Evolutionary conservation across 2,329 filamentous ascomycete genomes (phyloP).

Genomic region (Arthrobotrys conoides): DNA sequence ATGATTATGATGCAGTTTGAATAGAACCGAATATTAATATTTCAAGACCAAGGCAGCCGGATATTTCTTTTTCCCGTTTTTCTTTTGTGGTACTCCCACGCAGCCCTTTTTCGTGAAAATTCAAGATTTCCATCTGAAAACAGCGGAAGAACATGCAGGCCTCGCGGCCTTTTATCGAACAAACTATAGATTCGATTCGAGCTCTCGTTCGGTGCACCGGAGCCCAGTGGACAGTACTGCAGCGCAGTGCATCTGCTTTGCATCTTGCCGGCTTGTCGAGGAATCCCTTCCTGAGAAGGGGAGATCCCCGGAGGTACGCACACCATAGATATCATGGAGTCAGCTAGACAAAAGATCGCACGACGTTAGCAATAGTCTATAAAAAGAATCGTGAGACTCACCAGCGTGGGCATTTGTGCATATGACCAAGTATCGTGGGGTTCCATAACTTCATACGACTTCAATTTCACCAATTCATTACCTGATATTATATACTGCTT

Average conservation of each 20-base stretch:
- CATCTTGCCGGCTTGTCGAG: conserved; percentile 58
- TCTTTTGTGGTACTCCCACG: not conserved
- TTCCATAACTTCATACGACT: conserved; percentile 28
- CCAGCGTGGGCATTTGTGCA: conserved; percentile 25
- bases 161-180: conserved; percentile 22
- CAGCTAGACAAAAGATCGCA: conserved; percentile 1
- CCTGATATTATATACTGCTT: conserved; percentile 45
- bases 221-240: conserved; percentile 34
- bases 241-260: conserved; percentile 39
- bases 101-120: conserved; percentile 19
- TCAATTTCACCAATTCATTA: conserved; percentile 50
- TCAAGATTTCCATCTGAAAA: conserved; percentile 41
- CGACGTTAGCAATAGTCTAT: conserved; percentile 25
- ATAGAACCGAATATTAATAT: conserved; percentile 34
- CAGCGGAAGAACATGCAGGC: conserved; percentile 20
- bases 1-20: conserved; percentile 43
- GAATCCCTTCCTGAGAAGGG: conserved; percentile 39
- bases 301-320: conserved; percentile 37
- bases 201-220: conserved; percentile 30
- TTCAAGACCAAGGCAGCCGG: conserved; percentile 1
- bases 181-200: conserved; percentile 13
- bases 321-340: conserved; percentile 2
- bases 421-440: conserved; percentile 59
- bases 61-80: conserved; percentile 24
- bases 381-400: conserved; percentile 30